Base-by-base conservation (phyloP, 345 rosid genomes). In the Pistacia vera region DNA sequence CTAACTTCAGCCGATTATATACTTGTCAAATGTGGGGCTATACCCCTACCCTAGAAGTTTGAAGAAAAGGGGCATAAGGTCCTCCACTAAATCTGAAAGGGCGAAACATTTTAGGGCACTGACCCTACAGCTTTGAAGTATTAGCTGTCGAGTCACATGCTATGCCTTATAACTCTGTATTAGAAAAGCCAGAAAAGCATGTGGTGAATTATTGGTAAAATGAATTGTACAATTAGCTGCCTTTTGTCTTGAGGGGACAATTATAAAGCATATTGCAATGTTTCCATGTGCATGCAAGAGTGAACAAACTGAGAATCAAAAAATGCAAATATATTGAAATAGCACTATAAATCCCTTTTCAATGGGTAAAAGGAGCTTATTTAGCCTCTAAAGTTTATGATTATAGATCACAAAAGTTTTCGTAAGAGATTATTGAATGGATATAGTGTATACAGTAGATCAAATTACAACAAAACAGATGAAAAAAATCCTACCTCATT, bases 61-160 rank as follows among this genome's bases (percentile, higher is more conserved):
- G 66, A 61, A 62, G 55, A 66, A 79, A 65, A 38, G 0, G 3
- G n/a, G 46, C 13, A 10, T 3, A 11, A 72, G 76, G 76, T 48
- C 49, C 78, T 69, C 63, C 68, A 20, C 14, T 36, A 41, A 71
- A 18, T 58, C 58, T 5, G n/a, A 36, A 73, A 58, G 74, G 74
- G 55, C 11, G 63, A 59, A 22, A 72, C 76, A 80, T 73, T 79
- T 64, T 51, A 63, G 80, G 70, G 58, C 65, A 54, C 18, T 33
- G 77, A 68, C 83, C 83, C 83, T 67, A 71, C 81, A 18, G 18
- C 79, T 75, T 78, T 77, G 33, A 74, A 70, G 54, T 63, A 49
- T 76, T 83, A 77, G 82, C 82, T 82, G 86, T 80, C 33, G 20
- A 2, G 46, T 75, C 85, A 84, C 87, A 82, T 84, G 84, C 74